phyloP scores from a whole-genome alignment of 2,329 filamentous ascomycete species.

The Monosporascus cannonballus region DNA sequence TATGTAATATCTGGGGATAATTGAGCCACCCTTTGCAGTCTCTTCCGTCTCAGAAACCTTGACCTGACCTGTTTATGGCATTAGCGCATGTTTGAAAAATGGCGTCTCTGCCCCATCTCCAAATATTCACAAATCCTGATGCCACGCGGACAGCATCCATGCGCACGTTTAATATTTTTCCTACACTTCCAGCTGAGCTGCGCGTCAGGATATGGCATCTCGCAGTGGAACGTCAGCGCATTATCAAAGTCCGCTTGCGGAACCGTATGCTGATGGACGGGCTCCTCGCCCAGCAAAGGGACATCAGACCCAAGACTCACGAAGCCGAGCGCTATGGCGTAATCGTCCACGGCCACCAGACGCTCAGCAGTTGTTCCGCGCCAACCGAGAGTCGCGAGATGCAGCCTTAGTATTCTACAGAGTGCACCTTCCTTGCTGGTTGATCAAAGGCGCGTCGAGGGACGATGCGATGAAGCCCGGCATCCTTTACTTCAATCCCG shows the following conservation, averaged over 20 bases:
- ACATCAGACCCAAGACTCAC: neutral
- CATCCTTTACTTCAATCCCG: slow-evolving; percentile 10
- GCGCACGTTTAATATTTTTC: neutral
- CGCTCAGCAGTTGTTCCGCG: slow-evolving; percentile 7
- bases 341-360: neutral
- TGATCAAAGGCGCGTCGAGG: neutral
- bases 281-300: neutral
- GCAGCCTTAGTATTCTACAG: slow-evolving; percentile 7
- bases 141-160: too few species aligned
- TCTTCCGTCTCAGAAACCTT: too few species aligned
- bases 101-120: too few species aligned
- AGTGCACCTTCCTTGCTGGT: slow-evolving; percentile 7
- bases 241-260: slow-evolving; percentile 2
- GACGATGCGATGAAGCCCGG: neutral
- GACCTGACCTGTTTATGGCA: too few species aligned
- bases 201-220: slow-evolving; percentile 6
- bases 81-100: too few species aligned
- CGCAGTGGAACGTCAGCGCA: slow-evolving; percentile 3
- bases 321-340: neutral
- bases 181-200: slow-evolving; percentile 3
- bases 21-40: neutral
- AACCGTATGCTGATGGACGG: neutral
- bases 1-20: too few species aligned
- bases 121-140: too few species aligned
- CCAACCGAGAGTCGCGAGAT: slow-evolving; percentile 6